These are phyloP conservation scores for Endothia cerciana DNA, from an alignment of 2,329 filamentous ascomycete species.

Conservation along the genomic window DNA sequence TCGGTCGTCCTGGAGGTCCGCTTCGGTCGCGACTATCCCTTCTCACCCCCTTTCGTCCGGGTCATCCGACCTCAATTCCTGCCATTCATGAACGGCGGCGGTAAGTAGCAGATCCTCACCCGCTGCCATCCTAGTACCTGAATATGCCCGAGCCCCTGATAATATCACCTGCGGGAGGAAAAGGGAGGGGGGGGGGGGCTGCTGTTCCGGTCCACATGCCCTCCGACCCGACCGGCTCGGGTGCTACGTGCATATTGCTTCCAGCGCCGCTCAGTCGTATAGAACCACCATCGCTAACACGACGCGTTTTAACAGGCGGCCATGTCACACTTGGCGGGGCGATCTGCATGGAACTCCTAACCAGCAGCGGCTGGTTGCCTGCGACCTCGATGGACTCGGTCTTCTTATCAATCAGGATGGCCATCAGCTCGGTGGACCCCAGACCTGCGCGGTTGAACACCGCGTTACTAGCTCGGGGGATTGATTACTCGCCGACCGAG, in stretches of 20 bases:
- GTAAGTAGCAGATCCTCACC: conserved; percentile 38
- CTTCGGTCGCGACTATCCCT: conserved; percentile 76
- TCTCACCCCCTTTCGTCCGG: conserved; percentile 81
- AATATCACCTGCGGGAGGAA: not conserved
- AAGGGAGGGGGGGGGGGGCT: no score
- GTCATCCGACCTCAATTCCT: conserved; percentile 81
- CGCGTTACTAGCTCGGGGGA: conserved; percentile 7
- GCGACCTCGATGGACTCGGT: conserved; percentile 77
- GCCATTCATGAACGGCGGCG: conserved; percentile 71
- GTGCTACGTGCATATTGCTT: no score
- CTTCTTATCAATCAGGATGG: conserved; percentile 78
- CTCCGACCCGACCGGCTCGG: no score
- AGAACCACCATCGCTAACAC: not conserved
- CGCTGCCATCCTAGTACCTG: not conserved
- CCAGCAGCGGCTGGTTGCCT: conserved; percentile 80
- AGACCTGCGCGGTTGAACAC: conserved; percentile 69
- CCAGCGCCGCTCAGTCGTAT: no score
- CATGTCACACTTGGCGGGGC: conserved; percentile 78
- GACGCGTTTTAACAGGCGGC: conserved; percentile 8
- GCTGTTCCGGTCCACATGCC: conserved; percentile 46
- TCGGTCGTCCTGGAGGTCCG: conserved; percentile 82
- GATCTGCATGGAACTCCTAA: conserved; percentile 82
- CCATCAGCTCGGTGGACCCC: conserved; percentile 70
- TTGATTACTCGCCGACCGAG: conserved; percentile 69
- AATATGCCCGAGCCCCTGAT: not conserved